Base-by-base conservation (phyloP, 1,284 basidiomycete genomes). In the Psilocybe mexicana region DNA sequence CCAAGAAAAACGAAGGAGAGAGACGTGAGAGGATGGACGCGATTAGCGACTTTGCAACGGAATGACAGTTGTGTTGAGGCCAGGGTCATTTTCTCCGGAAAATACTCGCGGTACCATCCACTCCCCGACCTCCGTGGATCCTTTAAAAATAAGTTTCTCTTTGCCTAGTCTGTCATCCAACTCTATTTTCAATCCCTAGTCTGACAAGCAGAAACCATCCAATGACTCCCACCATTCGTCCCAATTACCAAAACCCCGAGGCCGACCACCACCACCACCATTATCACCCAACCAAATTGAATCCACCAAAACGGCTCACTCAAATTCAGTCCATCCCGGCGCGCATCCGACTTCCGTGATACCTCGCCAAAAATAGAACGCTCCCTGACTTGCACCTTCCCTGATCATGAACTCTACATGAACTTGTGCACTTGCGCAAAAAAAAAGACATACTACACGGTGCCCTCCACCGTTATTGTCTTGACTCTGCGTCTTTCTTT, bases 1-100 rank as follows among this genome's bases (percentile, higher is more conserved):
- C 38, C 38, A 40, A 12, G n/a, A 40, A 40, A 40, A 40, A 8
- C 7, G 14, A 40, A 40, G 14, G 30, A 24, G 24, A 42, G 44
- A 52, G 40, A 49, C 50, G 56, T 58, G 56, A 53, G 51, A 58
- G 38, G 38, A 12, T 12, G 12, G 7, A 12, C 35, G 35, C 12
- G 35, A 36, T 36, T 36, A 12, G 12, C 6, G 35, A 12, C 38
- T 12, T 40, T 12, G 14, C 38, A n/a, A 40, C 38, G 38, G 38
- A 6, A 40, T 40, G 38, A 40, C 38, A 40, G 38, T 40, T 40
- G 38, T 12, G 14, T 40, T 40, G 5, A 8, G 5, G 4, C 38
- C 38, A 40, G 38, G 38, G 38, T 40, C 38, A 12, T 2, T n/a
- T 12, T 40, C 38, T 12, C 10, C 38, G 38, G 38, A 40, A 40